Evolutionary conservation across 2,329 filamentous ascomycete genomes (phyloP).

Genomic region (Didymellaceae sp.): DNA sequence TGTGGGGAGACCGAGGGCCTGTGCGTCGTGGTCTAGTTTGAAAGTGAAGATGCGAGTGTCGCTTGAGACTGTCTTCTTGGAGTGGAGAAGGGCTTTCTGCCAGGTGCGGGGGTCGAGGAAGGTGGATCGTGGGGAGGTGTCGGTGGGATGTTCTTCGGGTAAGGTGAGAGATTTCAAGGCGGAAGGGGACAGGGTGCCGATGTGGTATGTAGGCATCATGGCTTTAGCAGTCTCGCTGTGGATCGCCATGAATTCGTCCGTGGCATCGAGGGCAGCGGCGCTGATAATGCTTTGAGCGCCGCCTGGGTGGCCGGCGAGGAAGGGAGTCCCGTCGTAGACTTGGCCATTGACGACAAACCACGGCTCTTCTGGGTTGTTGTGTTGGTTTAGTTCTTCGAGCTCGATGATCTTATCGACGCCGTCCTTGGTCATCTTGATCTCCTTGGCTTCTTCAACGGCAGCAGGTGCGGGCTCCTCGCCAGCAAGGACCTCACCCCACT

Average conservation of each 20-base stretch:
- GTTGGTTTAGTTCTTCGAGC: slow-evolving; percentile 73
- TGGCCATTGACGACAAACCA: slow-evolving; percentile 92
- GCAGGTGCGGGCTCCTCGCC: slow-evolving; percentile 55
- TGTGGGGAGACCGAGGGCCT: slow-evolving; percentile 76
- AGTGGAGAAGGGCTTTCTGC: slow-evolving; percentile 73
- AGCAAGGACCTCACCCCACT: slow-evolving; percentile 78
- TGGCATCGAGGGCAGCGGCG: slow-evolving; percentile 80
- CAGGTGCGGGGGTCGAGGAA: slow-evolving; percentile 78
- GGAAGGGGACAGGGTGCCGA: slow-evolving; percentile 74
- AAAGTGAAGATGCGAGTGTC: slow-evolving; percentile 86
- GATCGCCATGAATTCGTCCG: slow-evolving; percentile 90
- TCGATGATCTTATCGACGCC: slow-evolving; percentile 68
- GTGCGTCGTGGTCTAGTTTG: slow-evolving; percentile 72
- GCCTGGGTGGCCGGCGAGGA: slow-evolving; percentile 82
- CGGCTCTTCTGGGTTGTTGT: slow-evolving; percentile 69
- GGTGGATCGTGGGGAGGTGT: slow-evolving; percentile 57
- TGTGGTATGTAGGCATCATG: slow-evolving; percentile 87
- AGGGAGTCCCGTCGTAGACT: slow-evolving; percentile 84
- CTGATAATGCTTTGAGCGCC: slow-evolving; percentile 84
- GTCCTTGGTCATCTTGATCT: slow-evolving; percentile 80
- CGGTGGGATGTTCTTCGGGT: slow-evolving; percentile 51
- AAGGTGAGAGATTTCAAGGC: slow-evolving; percentile 64
- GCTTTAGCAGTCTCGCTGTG: slow-evolving; percentile 90
- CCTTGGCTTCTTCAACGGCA: slow-evolving; percentile 60
- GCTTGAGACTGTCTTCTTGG: slow-evolving; percentile 72